phyloP scores from a whole-genome alignment of 2,329 filamentous ascomycete species.

The Colletotrichum cereale region DNA sequence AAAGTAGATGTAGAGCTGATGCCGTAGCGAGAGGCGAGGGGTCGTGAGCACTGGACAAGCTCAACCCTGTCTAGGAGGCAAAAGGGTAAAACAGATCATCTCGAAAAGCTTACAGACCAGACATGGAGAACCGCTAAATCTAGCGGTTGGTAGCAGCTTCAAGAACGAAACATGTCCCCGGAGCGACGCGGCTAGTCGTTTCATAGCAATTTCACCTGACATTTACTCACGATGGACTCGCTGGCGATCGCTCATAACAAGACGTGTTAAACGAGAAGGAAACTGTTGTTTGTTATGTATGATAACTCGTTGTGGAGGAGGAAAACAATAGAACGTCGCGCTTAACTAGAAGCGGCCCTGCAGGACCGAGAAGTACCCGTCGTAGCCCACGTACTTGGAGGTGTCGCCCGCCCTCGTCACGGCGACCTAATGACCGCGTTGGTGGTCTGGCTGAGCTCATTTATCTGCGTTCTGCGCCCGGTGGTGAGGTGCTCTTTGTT shows the following conservation, averaged over 20 bases:
- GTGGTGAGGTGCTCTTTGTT: not conserved
- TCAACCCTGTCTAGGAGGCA: no score
- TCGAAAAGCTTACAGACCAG: no score
- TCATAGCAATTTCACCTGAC: not conserved
- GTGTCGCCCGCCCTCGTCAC: not conserved
- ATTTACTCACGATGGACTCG: not conserved
- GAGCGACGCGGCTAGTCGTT: not conserved
- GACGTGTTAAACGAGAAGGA: not conserved
- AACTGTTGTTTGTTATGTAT: no score
- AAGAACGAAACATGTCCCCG: not conserved
- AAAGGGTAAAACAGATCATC: no score
- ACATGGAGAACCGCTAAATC: no score
- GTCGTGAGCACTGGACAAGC: not conserved
- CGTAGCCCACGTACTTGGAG: not conserved
- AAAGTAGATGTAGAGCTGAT: not conserved
- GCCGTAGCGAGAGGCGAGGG: not conserved
- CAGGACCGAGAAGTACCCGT: not conserved
- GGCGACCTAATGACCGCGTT: slow-evolving; percentile 4
- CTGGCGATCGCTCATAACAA: not conserved
- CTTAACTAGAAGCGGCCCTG: slow-evolving; percentile 12
- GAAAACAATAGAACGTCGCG: no score
- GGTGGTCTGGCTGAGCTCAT: not conserved
- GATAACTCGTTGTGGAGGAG: no score
- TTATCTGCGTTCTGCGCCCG: not conserved
- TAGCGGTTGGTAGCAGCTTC: no score